A percentile compares a stretch with the other conserved stretches of the same genome.
Conservation (phyloP, 495 filamentous ascomycete species). For the Xylaria grammica region DNA sequence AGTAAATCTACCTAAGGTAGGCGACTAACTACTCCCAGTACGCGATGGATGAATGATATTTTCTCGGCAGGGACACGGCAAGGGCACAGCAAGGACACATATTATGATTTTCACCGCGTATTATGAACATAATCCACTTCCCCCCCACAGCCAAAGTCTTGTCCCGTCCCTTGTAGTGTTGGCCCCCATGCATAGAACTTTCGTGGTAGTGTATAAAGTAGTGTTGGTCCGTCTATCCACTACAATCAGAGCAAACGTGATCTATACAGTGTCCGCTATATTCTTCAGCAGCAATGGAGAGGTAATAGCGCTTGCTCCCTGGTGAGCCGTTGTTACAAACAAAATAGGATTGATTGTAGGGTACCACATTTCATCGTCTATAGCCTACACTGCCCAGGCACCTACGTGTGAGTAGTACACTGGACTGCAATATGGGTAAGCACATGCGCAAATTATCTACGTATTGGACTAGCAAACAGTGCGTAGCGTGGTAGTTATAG, state of each 20-base stretch:
- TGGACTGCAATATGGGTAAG: background rate
- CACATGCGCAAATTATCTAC: background rate
- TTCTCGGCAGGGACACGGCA: background rate
- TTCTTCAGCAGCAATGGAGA: background rate
- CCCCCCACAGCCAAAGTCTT: too few species aligned
- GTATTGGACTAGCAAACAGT: background rate
- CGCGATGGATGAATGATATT: background rate
- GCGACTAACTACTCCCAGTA: background rate
- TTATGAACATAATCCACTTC: background rate
- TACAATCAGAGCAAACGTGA: too few species aligned
- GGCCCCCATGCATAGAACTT: too few species aligned
- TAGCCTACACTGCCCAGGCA: too few species aligned
- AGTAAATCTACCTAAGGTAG: background rate
- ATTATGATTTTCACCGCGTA: constrained; percentile 16
- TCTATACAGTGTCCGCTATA: constrained; percentile 4
- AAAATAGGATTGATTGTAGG: too few species aligned
- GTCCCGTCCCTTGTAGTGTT: too few species aligned
- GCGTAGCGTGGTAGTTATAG: background rate
- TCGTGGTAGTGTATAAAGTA: too few species aligned
- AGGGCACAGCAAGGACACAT: too few species aligned
- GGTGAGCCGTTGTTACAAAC: too few species aligned
- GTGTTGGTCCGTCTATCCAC: too few species aligned
- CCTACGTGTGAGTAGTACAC: background rate
- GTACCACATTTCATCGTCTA: too few species aligned
- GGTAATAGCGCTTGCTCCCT: too few species aligned